phyloP scores from a whole-genome alignment of 441 rosid species.

The Arabidopsis hybrid region DNA sequence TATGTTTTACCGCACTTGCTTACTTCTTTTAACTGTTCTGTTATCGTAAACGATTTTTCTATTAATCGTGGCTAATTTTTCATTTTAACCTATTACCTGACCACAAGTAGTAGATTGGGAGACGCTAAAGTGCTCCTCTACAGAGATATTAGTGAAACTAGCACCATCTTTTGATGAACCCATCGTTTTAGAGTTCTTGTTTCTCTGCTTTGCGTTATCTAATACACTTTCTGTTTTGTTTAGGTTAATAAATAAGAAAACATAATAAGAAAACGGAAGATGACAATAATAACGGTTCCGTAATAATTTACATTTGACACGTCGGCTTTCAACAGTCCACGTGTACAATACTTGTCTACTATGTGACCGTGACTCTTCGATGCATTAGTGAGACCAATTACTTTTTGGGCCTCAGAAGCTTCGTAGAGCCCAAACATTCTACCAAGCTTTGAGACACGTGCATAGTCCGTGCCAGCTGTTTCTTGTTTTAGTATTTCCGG shows the following conservation, averaged over 20 bases:
- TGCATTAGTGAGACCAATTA: not conserved
- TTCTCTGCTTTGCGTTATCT: not conserved
- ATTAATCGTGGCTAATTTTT: too few relatives aligned
- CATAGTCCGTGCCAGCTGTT: not conserved
- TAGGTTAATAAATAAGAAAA: not conserved
- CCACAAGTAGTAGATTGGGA: conserved; percentile 30
- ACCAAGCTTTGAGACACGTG: not conserved
- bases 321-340: conserved; percentile 17
- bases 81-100: conserved; percentile 20
- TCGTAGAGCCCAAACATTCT: not conserved
- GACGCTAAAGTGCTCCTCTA: conserved; percentile 38
- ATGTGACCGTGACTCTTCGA: conserved; percentile 21
- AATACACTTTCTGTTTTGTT: not conserved
- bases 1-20: not conserved
- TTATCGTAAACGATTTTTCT: too few relatives aligned
- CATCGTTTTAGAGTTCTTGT: conserved; percentile 6
- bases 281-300: not conserved
- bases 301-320: conserved; percentile 23
- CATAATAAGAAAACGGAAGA: not conserved
- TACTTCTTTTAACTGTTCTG: not conserved
- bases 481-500: not conserved
- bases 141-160: conserved; percentile 10
- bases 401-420: not conserved
- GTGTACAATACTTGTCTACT: not conserved
- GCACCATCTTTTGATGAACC: conserved; percentile 4